phyloP scores from a whole-genome alignment of 768 basidiomycete species.

The Calocybe cyanea region DNA sequence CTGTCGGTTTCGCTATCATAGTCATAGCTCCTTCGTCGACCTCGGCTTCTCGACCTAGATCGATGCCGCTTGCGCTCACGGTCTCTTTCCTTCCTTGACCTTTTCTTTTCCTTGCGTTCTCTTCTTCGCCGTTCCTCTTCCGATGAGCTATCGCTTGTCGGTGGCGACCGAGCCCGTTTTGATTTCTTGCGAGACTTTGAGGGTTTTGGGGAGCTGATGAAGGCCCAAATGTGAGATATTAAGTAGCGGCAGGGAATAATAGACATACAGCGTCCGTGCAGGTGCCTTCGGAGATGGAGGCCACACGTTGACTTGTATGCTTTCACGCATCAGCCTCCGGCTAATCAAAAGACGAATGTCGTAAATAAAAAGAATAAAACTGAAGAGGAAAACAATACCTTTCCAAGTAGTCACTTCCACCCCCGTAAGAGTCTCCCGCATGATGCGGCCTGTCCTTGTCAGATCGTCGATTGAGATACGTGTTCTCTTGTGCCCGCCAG shows the following conservation, averaged over 20 bases:
- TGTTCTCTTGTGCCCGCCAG: slow-evolving; percentile 48
- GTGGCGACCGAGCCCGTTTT: slow-evolving; percentile 54
- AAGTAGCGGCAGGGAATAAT: neutral
- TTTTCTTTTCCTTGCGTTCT: slow-evolving; percentile 60
- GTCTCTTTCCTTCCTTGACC: slow-evolving; percentile 43
- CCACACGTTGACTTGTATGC: slow-evolving; percentile 63
- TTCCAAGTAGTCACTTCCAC: slow-evolving; percentile 60
- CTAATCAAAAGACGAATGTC: slow-evolving; percentile 33
- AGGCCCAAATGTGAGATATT: neutral
- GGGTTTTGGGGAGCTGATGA: slow-evolving; percentile 51
- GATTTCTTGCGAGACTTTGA: slow-evolving; percentile 54
- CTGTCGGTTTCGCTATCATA: slow-evolving; percentile 38
- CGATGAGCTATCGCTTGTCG: slow-evolving; percentile 44
- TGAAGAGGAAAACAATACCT: slow-evolving; percentile 40
- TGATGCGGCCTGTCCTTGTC: slow-evolving; percentile 25
- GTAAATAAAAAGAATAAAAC: neutral
- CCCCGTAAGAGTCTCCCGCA: slow-evolving; percentile 28
- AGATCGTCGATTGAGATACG: slow-evolving; percentile 46
- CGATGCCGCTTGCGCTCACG: slow-evolving; percentile 35
- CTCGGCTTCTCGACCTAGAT: slow-evolving; percentile 30
- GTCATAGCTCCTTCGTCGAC: slow-evolving; percentile 28
- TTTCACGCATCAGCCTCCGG: slow-evolving; percentile 66
- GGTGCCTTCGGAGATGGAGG: slow-evolving; percentile 75
- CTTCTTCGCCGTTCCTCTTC: slow-evolving; percentile 58
- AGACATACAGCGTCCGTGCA: slow-evolving; percentile 50